Evolutionary conservation across 192 early-diverging fungal genomes (phyloP).

Genomic region (Gryganskiella cystojenkinii): DNA sequence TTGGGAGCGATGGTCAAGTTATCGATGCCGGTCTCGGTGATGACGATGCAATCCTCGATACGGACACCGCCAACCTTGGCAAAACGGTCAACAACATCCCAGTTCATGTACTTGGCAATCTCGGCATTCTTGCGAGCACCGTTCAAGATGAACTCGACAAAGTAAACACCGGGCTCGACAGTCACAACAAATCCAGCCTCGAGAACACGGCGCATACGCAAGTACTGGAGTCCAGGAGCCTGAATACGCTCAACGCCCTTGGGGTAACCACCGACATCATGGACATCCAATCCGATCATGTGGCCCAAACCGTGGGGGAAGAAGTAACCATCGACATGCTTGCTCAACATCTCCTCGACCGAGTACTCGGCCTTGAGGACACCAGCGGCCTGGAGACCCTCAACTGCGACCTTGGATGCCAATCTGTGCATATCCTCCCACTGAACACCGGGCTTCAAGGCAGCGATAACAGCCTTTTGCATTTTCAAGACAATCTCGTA

Average conservation of each 20-base stretch:
- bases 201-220: constrained; percentile 76
- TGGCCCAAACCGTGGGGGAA: constrained; percentile 95
- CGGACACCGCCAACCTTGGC: constrained; percentile 88
- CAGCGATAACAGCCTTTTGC: constrained; percentile 80
- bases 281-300: constrained; percentile 90
- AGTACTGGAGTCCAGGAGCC: constrained; percentile 74
- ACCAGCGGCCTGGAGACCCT: constrained; percentile 78
- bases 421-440: constrained; percentile 94
- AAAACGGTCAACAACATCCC: constrained; percentile 73
- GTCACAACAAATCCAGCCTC: constrained; percentile 88
- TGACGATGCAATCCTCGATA: constrained; percentile 91
- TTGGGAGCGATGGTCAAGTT: constrained; percentile 89
- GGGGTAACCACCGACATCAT: constrained; percentile 93
- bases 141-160: constrained; percentile 81
- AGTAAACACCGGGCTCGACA: constrained; percentile 95
- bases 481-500: constrained; percentile 87
- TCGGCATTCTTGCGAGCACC: constrained; percentile 66
- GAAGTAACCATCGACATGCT: constrained; percentile 82
- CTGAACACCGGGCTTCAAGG: constrained; percentile 78
- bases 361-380: constrained; percentile 74
- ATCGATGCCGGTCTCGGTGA: constrained; percentile 83
- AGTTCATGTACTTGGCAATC: constrained; percentile 73
- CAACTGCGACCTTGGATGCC: constrained; percentile 67
- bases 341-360: constrained; percentile 66
- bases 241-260: constrained; percentile 75